Conservation (phyloP, 2,329 filamentous ascomycete species). For the Talaromyces marneffei region DNA sequence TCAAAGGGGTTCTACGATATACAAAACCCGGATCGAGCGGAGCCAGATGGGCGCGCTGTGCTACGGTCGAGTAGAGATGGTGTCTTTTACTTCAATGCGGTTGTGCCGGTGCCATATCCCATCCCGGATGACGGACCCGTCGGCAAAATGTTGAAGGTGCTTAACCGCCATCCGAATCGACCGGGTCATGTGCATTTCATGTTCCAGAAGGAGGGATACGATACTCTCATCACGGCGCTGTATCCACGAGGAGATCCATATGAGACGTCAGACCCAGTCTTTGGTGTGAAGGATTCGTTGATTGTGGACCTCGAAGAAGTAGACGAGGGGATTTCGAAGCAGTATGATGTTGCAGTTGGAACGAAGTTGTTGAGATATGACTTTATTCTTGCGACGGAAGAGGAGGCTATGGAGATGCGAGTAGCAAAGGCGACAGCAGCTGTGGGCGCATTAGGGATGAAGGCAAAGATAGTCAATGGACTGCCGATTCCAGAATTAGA, state of each 20-base stretch:
- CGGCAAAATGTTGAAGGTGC: slow-evolving; percentile 58
- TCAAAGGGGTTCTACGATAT: slow-evolving; percentile 70
- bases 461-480: slow-evolving; percentile 68
- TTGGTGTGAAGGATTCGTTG: slow-evolving; percentile 79
- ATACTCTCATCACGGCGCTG: slow-evolving; percentile 73
- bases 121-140: slow-evolving; percentile 82
- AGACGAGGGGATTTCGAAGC: slow-evolving; percentile 48
- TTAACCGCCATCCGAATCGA: slow-evolving; percentile 68
- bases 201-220: slow-evolving; percentile 73
- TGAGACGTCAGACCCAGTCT: slow-evolving; percentile 77
- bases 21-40: slow-evolving; percentile 58
- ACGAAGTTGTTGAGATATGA: slow-evolving; percentile 62
- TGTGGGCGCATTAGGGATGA: slow-evolving; percentile 59
- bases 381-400: slow-evolving; percentile 68
- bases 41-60: slow-evolving; percentile 67
- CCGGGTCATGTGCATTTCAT: slow-evolving; percentile 75
- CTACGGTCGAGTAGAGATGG: slow-evolving; percentile 65
- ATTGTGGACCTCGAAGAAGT: slow-evolving; percentile 56
- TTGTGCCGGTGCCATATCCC: slow-evolving; percentile 77
- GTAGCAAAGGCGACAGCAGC: slow-evolving; percentile 63
- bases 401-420: slow-evolving; percentile 61
- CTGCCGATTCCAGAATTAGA: slow-evolving; percentile 67
- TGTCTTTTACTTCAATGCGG: slow-evolving; percentile 75
- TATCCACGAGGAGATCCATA: slow-evolving; percentile 75
- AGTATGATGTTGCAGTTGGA: slow-evolving; percentile 60